Percentiles rank a stretch among this genome's conserved stretches.
Evolutionary conservation across 1,139 yeast genomes (phyloP).

Genomic region (Blastobotrys persicus): DNA sequence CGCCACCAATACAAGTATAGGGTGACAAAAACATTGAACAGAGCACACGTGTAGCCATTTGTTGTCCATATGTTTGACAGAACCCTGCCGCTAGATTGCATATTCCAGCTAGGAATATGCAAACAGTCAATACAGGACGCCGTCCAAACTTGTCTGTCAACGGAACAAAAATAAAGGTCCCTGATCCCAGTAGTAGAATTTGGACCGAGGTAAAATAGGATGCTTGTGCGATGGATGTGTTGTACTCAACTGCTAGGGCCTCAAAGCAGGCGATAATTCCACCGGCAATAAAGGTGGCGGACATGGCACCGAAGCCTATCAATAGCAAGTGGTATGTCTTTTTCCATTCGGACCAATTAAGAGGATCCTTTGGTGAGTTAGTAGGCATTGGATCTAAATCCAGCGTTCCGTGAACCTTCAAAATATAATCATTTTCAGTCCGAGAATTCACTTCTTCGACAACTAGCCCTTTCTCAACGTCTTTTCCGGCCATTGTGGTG

Average conservation of each 20-base stretch:
- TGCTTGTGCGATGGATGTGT: conserved; percentile 16
- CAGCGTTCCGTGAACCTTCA: conserved; percentile 24
- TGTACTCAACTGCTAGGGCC: conserved; percentile 20
- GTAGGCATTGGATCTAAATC: conserved; percentile 24
- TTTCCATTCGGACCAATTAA: conserved; percentile 22
- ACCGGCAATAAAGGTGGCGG: conserved; percentile 23
- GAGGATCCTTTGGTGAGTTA: conserved; percentile 20
- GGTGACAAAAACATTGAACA: conserved; percentile 17
- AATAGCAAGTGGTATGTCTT: conserved; percentile 18
- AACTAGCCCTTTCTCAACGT: not conserved
- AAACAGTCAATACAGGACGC: conserved; percentile 18
- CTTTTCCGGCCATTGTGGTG: not conserved
- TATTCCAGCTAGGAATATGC: conserved; percentile 15
- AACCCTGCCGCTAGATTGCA: conserved; percentile 24
- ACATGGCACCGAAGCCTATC: conserved; percentile 21
- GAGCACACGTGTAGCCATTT: conserved; percentile 23
- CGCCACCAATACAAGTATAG: conserved; percentile 18
- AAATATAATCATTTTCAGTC: conserved; percentile 7
- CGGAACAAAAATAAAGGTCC: conserved; percentile 23
- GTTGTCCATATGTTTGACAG: conserved; percentile 23
- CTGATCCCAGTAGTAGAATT: conserved; percentile 21
- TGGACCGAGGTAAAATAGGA: conserved; percentile 23
- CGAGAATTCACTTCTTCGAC: not conserved
- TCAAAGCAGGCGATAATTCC: conserved; percentile 24
- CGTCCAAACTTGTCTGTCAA: conserved; percentile 22